These are phyloP conservation scores for Neofusicoccum cordaticola DNA, from an alignment of 2,329 filamentous ascomycete genomes.

Conservation along the genomic window DNA sequence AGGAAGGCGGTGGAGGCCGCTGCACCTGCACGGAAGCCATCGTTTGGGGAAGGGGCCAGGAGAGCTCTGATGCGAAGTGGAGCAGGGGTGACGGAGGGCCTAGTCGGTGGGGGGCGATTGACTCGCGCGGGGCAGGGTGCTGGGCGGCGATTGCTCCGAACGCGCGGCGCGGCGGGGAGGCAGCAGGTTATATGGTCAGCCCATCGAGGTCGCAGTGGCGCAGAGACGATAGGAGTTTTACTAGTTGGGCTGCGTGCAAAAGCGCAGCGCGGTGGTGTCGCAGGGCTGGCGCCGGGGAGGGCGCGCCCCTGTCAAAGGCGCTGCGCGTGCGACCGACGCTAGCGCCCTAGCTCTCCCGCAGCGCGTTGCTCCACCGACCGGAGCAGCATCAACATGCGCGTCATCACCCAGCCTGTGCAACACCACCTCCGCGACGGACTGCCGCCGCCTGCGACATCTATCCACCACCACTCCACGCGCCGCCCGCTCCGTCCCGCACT, in stretches of 20 bases:
- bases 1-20: constrained; percentile 24
- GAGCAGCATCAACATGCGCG: constrained; percentile 2
- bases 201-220: neutral
- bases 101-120: constrained; percentile 6
- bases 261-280: neutral
- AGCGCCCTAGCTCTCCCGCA: neutral
- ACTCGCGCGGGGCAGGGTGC: neutral
- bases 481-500: neutral
- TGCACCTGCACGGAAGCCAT: constrained; percentile 31
- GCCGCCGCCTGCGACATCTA: no score
- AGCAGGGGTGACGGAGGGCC: constrained; percentile 8
- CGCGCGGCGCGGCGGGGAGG: neutral
- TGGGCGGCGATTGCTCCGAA: neutral
- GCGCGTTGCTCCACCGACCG: constrained; percentile 8
- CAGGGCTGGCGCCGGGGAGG: neutral
- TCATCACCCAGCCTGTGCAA: neutral
- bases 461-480: neutral
- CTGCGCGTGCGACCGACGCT: neutral
- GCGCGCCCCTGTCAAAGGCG: neutral
- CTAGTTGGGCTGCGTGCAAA: neutral
- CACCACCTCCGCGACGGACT: no score
- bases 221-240: constrained; percentile 7
- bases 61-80: constrained; percentile 11
- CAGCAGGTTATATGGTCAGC: neutral
- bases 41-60: constrained; percentile 15